Percentiles rank a stretch among this genome's conserved stretches.
Evolutionary conservation across 169 alveolate genomes (phyloP).

Genomic region (Plasmodium malariae): DNA sequence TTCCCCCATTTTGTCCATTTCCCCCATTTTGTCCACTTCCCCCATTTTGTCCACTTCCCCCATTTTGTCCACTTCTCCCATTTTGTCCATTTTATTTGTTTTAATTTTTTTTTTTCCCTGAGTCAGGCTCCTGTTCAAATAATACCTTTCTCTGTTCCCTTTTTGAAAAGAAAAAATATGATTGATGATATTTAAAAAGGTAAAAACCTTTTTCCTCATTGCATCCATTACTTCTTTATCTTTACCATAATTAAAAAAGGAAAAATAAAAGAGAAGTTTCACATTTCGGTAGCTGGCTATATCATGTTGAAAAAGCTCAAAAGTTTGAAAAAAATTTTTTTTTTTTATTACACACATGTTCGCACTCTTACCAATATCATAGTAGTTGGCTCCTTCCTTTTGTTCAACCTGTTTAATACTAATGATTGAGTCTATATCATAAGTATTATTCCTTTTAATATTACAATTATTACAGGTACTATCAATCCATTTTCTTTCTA

Average conservation of each 20-base stretch:
- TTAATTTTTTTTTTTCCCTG: constrained; percentile 15
- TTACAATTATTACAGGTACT: too few species aligned
- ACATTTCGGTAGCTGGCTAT: constrained; percentile 29
- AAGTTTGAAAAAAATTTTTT: constrained; percentile 27
- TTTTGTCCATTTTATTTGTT: too few species aligned
- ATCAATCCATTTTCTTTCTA: not conserved
- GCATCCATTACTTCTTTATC: constrained; percentile 8
- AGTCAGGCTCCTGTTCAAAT: not conserved
- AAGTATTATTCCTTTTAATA: not conserved
- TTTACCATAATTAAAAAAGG: constrained; percentile 39
- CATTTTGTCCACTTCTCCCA: too few species aligned
- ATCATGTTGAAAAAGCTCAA: constrained; percentile 27
- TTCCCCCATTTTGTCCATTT: too few species aligned
- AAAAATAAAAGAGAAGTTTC: constrained; percentile 49
- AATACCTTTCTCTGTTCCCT: not conserved
- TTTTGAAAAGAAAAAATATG: constrained; percentile 46
- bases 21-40: too few species aligned
- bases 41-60: constrained; percentile 26
- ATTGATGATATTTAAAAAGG: constrained; percentile 36
- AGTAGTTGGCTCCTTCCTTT: not conserved
- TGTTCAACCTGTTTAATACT: not conserved
- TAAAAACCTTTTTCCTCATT: constrained; percentile 27
- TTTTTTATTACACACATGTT: not conserved
- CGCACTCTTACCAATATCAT: not conserved
- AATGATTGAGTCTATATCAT: too few species aligned